Conservation (phyloP, 129 eudicot species). For the Scalesia atractyloides region DNA sequence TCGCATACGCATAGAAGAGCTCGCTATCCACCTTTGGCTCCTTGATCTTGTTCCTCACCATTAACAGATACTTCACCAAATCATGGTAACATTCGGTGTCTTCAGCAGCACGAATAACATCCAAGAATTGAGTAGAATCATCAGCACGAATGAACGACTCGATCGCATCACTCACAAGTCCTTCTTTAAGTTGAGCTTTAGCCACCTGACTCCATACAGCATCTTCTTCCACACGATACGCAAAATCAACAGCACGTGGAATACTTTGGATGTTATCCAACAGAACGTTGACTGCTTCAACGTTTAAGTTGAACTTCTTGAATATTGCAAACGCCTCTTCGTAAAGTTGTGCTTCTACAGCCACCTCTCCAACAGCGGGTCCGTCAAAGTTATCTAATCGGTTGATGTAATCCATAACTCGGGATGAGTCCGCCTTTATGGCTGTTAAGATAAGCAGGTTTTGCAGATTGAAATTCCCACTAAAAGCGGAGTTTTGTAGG, state of each 20-base stretch:
- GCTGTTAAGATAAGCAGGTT: slow-evolving; percentile 95
- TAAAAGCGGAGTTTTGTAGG: slow-evolving; percentile 97
- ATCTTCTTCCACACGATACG: slow-evolving; percentile 98
- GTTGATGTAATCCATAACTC: slow-evolving; percentile 94
- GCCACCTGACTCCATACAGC: slow-evolving; percentile 99
- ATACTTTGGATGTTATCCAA: slow-evolving; percentile 82
- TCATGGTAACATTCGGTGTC: slow-evolving; percentile 88
- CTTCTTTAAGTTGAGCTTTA: slow-evolving; percentile 93
- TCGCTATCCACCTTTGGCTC: slow-evolving; percentile 98
- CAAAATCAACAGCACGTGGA: slow-evolving; percentile 96
- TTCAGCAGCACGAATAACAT: slow-evolving; percentile 85
- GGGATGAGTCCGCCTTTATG: slow-evolving; percentile 91
- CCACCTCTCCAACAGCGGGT: slow-evolving; percentile 99
- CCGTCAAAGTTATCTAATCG: slow-evolving; percentile 98
- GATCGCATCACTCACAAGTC: slow-evolving; percentile 94
- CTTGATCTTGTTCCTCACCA: slow-evolving; percentile 93
- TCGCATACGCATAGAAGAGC: slow-evolving; percentile 94
- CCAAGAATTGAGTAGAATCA: slow-evolving; percentile 94
- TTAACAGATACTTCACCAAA: slow-evolving; percentile 81
- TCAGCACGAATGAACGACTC: slow-evolving; percentile 99
- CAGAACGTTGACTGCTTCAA: slow-evolving; percentile 91
- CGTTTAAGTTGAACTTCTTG: slow-evolving; percentile 93
- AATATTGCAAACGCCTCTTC: slow-evolving; percentile 98
- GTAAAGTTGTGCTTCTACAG: slow-evolving; percentile 91
- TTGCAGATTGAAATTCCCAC: slow-evolving; percentile 96